Base-by-base conservation (phyloP, 108 stramenopile species). In the Skeletonema potamos region DNA sequence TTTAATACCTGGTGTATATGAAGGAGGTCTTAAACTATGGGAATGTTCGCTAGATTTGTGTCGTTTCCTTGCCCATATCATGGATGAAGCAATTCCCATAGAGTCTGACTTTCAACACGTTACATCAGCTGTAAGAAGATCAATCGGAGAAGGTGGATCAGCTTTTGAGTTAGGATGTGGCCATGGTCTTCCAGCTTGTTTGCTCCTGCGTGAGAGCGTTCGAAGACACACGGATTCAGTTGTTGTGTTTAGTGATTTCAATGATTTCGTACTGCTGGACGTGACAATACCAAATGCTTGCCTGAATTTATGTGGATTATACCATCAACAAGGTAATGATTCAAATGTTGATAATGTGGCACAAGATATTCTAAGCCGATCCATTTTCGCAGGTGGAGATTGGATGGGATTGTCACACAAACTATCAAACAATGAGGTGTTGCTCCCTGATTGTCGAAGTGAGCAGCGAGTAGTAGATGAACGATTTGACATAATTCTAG, bases 11-110 rank as follows among this genome's bases (percentile, higher is more conserved):
- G 91, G 91, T n/a, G 83, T 87, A 1, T 94, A 94, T 64, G 93
- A 94, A 67, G 93, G 93, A 11, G 93, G 93, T 9, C 48, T 89
- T 27, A 89, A 90, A 48, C 83, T 92, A 6, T 94, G 93, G 93
- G 93, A 94, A 55, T 92, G 93, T 57, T 88, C 87, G 54, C 6
- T 92, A 6, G 93, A 94, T 66, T 64, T 94, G 20, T 86, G 89
- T 54, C 85, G 81, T 24, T 88, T 82, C 70, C 66, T 94, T 24
- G 72, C 77, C 32, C 15, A 32, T 22, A 30, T 64, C 36, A 54
- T 75, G 22, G 43, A 30, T 27, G 58, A 33, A 26, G 37, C 65
- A 46, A 46, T 44, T 18, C 27, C 26, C 3, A n/a, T 36, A 11
- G 6, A 30, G 27, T 17, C 51, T 46, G 64, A 79, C 36, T 66